Percentiles rank a stretch among this genome's conserved stretches.
Conservation (phyloP, 768 basidiomycete genomes). For the Lentinula sp. region DNA sequence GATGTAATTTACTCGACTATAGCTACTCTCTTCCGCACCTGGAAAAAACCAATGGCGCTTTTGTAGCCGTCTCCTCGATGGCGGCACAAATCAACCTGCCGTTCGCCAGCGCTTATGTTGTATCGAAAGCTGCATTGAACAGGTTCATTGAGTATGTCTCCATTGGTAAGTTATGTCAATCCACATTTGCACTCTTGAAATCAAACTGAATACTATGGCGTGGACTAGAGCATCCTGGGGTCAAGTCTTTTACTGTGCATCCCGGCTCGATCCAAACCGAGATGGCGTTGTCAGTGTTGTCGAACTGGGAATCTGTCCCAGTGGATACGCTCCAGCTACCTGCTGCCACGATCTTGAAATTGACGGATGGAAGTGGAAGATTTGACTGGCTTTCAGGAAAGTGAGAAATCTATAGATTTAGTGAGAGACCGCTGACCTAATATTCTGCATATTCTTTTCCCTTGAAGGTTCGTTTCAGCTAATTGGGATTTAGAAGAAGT, state of each 20-base stretch:
- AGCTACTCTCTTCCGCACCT: slow-evolving; percentile 10
- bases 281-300: slow-evolving; percentile 3
- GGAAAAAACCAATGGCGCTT: slow-evolving; percentile 9
- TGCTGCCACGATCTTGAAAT: slow-evolving; percentile 13
- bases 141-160: slow-evolving; percentile 8
- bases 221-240: slow-evolving; percentile 5
- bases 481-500: slow-evolving; percentile 13
- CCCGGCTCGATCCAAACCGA: slow-evolving; percentile 9
- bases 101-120: slow-evolving; percentile 10
- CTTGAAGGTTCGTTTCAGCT: slow-evolving; percentile 8
- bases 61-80: slow-evolving; percentile 8
- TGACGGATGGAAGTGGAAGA: slow-evolving; percentile 14
- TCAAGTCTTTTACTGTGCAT: slow-evolving; percentile 10
- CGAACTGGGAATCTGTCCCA: slow-evolving; percentile 3
- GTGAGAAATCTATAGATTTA: neutral
- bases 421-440: too few relatives aligned
- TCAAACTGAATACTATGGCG: too few relatives aligned
- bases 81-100: slow-evolving; percentile 9
- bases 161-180: neutral
- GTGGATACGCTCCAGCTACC: slow-evolving; percentile 13
- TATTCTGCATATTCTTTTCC: too few relatives aligned
- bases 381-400: slow-evolving; percentile 15
- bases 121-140: slow-evolving; percentile 9
- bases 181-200: neutral
- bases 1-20: too few relatives aligned